These are phyloP conservation scores for Calonectria pseudoreteaudii DNA, from an alignment of 2,329 filamentous ascomycete genomes.

Conservation along the genomic window DNA sequence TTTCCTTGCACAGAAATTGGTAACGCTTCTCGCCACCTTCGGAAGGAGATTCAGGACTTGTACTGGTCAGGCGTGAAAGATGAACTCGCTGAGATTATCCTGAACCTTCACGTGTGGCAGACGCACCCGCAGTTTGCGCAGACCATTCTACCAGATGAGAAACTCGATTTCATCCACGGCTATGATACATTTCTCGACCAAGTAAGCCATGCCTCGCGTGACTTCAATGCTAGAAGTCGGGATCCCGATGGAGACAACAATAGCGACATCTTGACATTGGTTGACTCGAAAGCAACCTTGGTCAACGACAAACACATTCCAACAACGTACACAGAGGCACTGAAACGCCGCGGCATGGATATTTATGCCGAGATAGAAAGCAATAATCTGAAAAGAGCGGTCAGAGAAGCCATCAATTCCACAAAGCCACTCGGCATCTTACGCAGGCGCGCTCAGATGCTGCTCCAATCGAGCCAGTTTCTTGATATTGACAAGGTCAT, in stretches of 20 bases:
- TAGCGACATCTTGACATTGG: neutral
- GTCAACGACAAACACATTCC: neutral
- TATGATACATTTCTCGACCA: neutral
- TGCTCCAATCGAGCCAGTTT: neutral
- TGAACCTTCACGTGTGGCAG: neutral
- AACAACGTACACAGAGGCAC: neutral
- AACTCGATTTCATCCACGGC: neutral
- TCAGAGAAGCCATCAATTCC: neutral
- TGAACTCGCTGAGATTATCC: neutral
- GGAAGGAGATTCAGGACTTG: neutral
- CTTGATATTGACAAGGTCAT: neutral
- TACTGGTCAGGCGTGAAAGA: neutral
- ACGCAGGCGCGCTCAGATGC: neutral
- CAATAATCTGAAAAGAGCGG: neutral
- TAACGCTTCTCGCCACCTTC: neutral
- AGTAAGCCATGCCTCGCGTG: neutral
- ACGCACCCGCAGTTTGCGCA: neutral
- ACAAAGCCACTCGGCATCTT: neutral
- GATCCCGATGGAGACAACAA: neutral
- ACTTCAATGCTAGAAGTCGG: neutral
- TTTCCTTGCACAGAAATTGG: neutral
- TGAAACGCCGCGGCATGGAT: neutral
- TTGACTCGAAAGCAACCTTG: neutral
- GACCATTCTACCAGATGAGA: neutral
- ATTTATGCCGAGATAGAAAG: neutral